Conservation (phyloP, 2,329 filamentous ascomycete genomes). For the Pleoardoris graminearum region DNA sequence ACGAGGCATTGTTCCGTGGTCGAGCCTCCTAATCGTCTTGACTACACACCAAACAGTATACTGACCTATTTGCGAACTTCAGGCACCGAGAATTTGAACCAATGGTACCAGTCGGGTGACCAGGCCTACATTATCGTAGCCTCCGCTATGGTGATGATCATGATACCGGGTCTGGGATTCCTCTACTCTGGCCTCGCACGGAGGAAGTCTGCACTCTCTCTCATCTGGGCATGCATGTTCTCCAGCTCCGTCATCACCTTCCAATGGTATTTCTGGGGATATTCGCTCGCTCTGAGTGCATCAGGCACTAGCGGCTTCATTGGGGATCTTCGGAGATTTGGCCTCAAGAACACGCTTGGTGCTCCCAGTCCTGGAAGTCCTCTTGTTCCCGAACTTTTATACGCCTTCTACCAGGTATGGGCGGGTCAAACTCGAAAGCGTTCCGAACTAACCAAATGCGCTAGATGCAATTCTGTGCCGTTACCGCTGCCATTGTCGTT, state of each 20-base stretch:
- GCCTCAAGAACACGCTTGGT: conserved; percentile 80
- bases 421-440: too few relatives aligned
- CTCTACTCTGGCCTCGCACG: conserved; percentile 97
- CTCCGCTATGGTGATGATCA: conserved; percentile 91
- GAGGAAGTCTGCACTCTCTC: conserved; percentile 92
- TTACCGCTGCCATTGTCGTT: conserved; percentile 88
- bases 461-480: conserved; percentile 95
- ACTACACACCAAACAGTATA: neutral
- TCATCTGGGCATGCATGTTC: conserved; percentile 98
- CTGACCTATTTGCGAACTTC: conserved; percentile 18
- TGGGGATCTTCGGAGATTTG: conserved; percentile 86
- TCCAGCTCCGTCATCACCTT: conserved; percentile 89
- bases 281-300: conserved; percentile 87
- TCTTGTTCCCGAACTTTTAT: conserved; percentile 85
- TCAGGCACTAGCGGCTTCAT: conserved; percentile 87
- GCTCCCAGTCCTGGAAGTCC: conserved; percentile 86
- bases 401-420: conserved; percentile 86
- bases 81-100: conserved; percentile 89
- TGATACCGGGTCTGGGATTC: conserved; percentile 96
- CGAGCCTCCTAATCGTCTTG: neutral
- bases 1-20: conserved; percentile 5
- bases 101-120: conserved; percentile 92
- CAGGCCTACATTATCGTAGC: conserved; percentile 90
- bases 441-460: conserved; percentile 14
- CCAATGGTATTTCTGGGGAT: conserved; percentile 99